Evolutionary conservation across 352 stramenopile species (phyloP), one percentile per base, ranked within the genome.

Genomic region (Phytophthora niederhauseri): DNA sequence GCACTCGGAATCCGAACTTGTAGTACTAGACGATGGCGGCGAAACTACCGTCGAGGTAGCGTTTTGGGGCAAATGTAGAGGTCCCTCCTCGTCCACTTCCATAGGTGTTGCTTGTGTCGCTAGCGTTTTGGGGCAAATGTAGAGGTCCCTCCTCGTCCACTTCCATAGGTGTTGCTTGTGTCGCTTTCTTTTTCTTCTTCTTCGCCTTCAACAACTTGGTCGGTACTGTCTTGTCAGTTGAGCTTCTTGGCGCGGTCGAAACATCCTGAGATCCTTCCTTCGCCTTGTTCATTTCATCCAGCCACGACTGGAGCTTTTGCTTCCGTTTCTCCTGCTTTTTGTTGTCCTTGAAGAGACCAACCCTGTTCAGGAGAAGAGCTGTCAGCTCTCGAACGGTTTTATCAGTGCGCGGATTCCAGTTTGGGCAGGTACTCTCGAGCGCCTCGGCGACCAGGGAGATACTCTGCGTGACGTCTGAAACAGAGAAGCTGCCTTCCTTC

Each of bases 361-460:
- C 28, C 22, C 20, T 64, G 19, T 30, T 5, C 9, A 57, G 58
- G 19, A 64, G 58, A 36, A 50, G 58, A 36, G 30, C 48, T 28
- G 58, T 57, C 28, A 64, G 31, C 6, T 64, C 45, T 41, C 46
- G 30, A 49, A 64, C 19, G 1, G n/a, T 64, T 26, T 64, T 64
- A 31, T 57, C 58, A 7, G n/a, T 17, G 6, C 41, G 46, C 22
- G 58, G n/a, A 38, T 5, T 50, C 45, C 58, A 64, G 31, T 64
- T 64, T 4, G 45, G 19, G 15, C 58, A 64, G 9, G 58, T 57
- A 11, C 58, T 64, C 12, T 64, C 45, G 28, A 64, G 30, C 20
- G 31, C 58, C 19, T 57, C 58, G 8, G 46, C 30, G 31, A 64
- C 15, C 24, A 64, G 30, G 11, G 28, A 48, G 3, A 64, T 57